A percentile compares a stretch with the other conserved stretches of the same genome.
These are phyloP conservation scores for Rhizoclosmatium globosum DNA, from an alignment of 192 early-diverging fungal species.

Conservation along the genomic window DNA sequence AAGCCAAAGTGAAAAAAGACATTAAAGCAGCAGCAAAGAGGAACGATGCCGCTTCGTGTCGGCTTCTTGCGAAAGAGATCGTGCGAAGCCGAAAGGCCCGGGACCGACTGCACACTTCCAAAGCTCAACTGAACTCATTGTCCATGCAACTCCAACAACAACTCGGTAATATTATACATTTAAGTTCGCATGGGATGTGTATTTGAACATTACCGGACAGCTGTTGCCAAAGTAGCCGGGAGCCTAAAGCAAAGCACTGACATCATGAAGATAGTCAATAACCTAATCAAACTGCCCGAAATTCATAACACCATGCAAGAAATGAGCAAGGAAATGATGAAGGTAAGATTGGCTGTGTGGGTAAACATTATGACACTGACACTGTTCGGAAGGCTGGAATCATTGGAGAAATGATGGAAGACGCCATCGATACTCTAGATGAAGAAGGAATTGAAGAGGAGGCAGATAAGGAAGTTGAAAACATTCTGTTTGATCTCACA, in stretches of 20 bases:
- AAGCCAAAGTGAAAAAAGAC: constrained; percentile 77
- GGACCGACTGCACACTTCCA: constrained; percentile 82
- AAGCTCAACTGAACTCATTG: constrained; percentile 94
- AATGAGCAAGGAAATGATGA: constrained; percentile 97
- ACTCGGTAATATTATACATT: constrained; percentile 64
- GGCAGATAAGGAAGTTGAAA: constrained; percentile 93
- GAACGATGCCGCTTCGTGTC: constrained; percentile 69
- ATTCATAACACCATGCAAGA: constrained; percentile 86
- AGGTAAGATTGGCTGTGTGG: constrained; percentile 55
- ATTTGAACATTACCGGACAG: constrained; percentile 48
- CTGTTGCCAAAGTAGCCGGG: constrained; percentile 88
- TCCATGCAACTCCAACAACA: constrained; percentile 89
- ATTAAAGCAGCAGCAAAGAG: constrained; percentile 92
- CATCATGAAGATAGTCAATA: constrained; percentile 92
- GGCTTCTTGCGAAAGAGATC: constrained; percentile 82
- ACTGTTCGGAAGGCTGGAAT: constrained; percentile 79
- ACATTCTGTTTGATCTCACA: constrained; percentile 87
- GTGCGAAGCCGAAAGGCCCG: constrained; percentile 81
- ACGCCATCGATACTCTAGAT: constrained; percentile 85
- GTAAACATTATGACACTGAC: neutral
- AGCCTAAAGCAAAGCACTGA: constrained; percentile 85
- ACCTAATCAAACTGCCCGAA: constrained; percentile 85
- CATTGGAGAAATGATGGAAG: constrained; percentile 95
- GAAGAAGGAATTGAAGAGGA: constrained; percentile 94
- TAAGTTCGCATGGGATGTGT: neutral